phyloP scores from a whole-genome alignment of 2,329 filamentous ascomycete genomes.

The Dryadomyces sulphureus region DNA sequence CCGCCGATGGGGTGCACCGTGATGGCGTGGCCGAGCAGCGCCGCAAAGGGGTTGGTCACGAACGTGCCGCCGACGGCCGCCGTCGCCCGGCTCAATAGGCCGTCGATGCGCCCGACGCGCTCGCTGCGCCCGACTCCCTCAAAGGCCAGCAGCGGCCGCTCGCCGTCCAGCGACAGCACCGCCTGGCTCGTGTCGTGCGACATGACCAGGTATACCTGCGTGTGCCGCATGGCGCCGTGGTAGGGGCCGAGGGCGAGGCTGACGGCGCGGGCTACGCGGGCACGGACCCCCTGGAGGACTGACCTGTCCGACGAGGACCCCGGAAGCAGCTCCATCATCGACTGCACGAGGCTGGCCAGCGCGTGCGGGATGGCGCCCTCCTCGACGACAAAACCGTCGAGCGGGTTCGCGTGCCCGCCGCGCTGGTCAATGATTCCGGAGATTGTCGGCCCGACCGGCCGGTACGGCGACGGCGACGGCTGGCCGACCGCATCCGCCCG shows the following conservation, averaged over 20 bases:
- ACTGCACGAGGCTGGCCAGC: slow-evolving; percentile 38
- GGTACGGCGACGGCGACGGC: slow-evolving; percentile 30
- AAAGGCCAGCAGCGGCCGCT: slow-evolving; percentile 45
- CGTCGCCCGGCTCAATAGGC: slow-evolving; percentile 37
- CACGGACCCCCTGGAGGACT: slow-evolving; percentile 26
- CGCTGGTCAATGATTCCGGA: slow-evolving; percentile 47
- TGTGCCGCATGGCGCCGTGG: slow-evolving; percentile 41
- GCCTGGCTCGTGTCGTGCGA: slow-evolving; percentile 52
- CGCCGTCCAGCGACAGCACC: slow-evolving; percentile 40
- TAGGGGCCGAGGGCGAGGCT: slow-evolving; percentile 46
- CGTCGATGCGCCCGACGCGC: slow-evolving; percentile 37
- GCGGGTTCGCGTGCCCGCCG: slow-evolving; percentile 31
- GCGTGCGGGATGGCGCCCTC: slow-evolving; percentile 47
- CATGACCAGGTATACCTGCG: slow-evolving; percentile 52
- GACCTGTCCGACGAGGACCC: slow-evolving; percentile 25
- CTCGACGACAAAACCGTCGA: slow-evolving; percentile 49
- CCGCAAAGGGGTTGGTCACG: slow-evolving; percentile 42
- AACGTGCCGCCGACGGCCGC: slow-evolving; percentile 44
- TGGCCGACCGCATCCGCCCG: slow-evolving; percentile 41
- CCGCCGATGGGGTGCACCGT: slow-evolving; percentile 54
- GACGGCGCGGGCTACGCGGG: slow-evolving; percentile 31
- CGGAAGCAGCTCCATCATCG: slow-evolving; percentile 39
- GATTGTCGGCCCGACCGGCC: slow-evolving; percentile 47
- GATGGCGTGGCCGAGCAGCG: slow-evolving; percentile 40
- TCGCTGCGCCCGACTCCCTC: slow-evolving; percentile 40